A percentile compares a stretch with the other conserved stretches of the same genome.
phyloP scores from a whole-genome alignment of 352 stramenopile species.

The Phytophthora podocarpi region DNA sequence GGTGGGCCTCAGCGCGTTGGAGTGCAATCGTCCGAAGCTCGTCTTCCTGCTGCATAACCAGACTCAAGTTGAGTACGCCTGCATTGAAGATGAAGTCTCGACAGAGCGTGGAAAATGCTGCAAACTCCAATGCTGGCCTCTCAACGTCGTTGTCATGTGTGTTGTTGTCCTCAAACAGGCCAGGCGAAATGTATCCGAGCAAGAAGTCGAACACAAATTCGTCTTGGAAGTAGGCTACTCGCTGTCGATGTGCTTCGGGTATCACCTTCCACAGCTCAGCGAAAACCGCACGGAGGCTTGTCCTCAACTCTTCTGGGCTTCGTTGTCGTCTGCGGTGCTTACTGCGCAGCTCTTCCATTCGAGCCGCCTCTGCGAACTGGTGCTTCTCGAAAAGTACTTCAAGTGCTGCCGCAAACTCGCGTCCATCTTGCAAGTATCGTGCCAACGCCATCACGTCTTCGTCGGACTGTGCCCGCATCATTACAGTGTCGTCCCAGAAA shows the following conservation, averaged over 20 bases:
- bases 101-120: conserved; percentile 59
- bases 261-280: conserved; percentile 65
- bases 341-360: conserved; percentile 74
- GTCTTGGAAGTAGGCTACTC: conserved; percentile 62
- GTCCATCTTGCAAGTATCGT: conserved; percentile 52
- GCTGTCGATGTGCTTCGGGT: conserved; percentile 50
- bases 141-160: conserved; percentile 17
- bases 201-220: conserved; percentile 71
- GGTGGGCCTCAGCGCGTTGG: conserved; percentile 11
- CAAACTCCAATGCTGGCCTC: conserved; percentile 55
- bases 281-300: conserved; percentile 50
- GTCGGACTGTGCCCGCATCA: conserved; percentile 57
- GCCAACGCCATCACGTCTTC: conserved; percentile 48
- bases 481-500: conserved; percentile 78
- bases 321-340: conserved; percentile 41
- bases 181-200: conserved; percentile 45
- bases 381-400: conserved; percentile 82
- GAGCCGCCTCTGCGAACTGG: conserved; percentile 74
- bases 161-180: conserved; percentile 27
- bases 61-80: conserved; percentile 53
- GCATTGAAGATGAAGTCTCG: conserved; percentile 66
- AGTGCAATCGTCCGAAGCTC: conserved; percentile 15
- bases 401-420: conserved; percentile 48
- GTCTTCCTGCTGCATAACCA: conserved; percentile 55
- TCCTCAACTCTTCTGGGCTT: conserved; percentile 47